Conservation (phyloP, 2,329 filamentous ascomycete genomes). For the Xylariaceae sp. region DNA sequence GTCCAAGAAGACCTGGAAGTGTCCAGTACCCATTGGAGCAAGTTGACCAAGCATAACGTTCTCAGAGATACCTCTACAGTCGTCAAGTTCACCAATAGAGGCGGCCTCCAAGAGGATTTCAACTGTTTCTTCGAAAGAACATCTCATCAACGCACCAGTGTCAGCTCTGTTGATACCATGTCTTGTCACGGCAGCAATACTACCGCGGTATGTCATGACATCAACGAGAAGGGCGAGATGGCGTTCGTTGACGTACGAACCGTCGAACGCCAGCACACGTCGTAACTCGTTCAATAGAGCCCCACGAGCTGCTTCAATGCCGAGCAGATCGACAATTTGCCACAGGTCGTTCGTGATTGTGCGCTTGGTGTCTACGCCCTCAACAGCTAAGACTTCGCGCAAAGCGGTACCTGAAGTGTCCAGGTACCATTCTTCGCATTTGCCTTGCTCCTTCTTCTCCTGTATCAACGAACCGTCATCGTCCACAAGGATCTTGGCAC, state of each 20-base stretch:
- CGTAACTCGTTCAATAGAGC: constrained; percentile 84
- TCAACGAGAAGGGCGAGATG: constrained; percentile 93
- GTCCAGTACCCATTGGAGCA: constrained; percentile 93
- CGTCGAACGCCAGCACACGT: constrained; percentile 92
- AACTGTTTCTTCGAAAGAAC: constrained; percentile 98
- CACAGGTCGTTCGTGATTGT: constrained; percentile 96
- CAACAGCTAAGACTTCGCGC: constrained; percentile 74
- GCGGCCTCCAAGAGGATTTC: constrained; percentile 97
- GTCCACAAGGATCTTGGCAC: constrained; percentile 60
- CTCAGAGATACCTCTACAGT: constrained; percentile 96
- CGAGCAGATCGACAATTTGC: constrained; percentile 89
- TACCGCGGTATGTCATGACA: constrained; percentile 94
- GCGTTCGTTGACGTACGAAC: constrained; percentile 98
- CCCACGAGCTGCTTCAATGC: constrained; percentile 88
- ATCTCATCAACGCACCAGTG: constrained; percentile 97
- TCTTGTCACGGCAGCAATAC: constrained; percentile 91
- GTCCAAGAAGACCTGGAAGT: constrained; percentile 90
- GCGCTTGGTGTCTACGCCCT: constrained; percentile 78
- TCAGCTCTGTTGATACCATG: constrained; percentile 98
- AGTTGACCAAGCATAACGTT: constrained; percentile 98
- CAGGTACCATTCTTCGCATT: constrained; percentile 89
- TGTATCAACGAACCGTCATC: constrained; percentile 69
- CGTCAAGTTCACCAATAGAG: constrained; percentile 88
- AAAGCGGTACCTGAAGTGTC: constrained; percentile 90
- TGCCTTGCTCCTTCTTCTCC: constrained; percentile 67